Percentiles rank a stretch among this genome's conserved stretches.
phyloP scores from a whole-genome alignment of 352 stramenopile genomes.

The Phytophthora sansomeana region DNA sequence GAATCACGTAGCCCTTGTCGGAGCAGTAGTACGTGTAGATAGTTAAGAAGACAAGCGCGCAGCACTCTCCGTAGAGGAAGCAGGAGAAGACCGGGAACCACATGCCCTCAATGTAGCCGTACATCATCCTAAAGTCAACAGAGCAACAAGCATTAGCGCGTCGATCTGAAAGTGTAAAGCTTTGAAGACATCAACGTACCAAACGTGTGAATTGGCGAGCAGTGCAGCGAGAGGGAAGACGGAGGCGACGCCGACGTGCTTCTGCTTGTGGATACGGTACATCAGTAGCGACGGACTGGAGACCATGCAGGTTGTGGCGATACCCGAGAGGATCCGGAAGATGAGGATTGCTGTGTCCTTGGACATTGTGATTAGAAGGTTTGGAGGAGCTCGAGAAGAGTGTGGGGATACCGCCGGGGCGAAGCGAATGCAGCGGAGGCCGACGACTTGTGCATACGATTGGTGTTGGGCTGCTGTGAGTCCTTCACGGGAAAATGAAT shows the following conservation, averaged over 20 bases:
- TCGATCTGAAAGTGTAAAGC: no score
- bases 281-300: conserved; percentile 50
- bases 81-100: conserved; percentile 57
- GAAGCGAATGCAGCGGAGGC: conserved; percentile 2
- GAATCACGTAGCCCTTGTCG: conserved; percentile 37
- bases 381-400: not conserved
- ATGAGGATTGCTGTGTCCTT: conserved; percentile 34
- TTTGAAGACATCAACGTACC: conserved; percentile 29
- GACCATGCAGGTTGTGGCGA: conserved; percentile 47
- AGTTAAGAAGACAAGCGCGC: conserved; percentile 46
- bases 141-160: conserved; percentile 21
- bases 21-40: conserved; percentile 59
- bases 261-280: conserved; percentile 48
- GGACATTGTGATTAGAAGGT: conserved; percentile 19
- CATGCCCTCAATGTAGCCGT: conserved; percentile 54
- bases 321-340: conserved; percentile 40
- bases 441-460: conserved; percentile 14
- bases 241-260: conserved; percentile 45
- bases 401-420: conserved; percentile 9
- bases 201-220: conserved; percentile 48
- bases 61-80: conserved; percentile 49
- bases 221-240: conserved; percentile 50
- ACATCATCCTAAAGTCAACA: conserved; percentile 51
- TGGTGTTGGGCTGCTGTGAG: conserved; percentile 27
- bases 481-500: conserved; percentile 18